Conservation (phyloP, 345 rosid genomes). For the Toxicodendron radicans region DNA sequence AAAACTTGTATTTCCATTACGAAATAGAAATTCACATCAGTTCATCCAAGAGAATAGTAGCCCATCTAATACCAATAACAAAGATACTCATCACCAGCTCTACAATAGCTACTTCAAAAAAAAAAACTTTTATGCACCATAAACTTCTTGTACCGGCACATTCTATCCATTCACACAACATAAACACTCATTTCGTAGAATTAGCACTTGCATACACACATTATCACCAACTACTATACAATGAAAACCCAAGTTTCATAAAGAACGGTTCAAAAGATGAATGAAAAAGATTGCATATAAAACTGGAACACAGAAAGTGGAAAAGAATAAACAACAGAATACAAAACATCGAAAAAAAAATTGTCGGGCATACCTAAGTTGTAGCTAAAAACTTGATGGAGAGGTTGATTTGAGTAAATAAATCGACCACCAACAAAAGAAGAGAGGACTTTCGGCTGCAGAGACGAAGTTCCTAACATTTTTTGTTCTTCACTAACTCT, state of each 20-base stretch:
- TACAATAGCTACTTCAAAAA: background rate
- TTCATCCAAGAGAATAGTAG: background rate
- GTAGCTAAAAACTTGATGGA: conserved; percentile 42
- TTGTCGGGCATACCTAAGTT: conserved; percentile 42
- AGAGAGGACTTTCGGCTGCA: conserved; percentile 65
- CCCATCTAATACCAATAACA: background rate
- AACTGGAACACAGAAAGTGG: background rate
- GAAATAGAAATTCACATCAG: background rate
- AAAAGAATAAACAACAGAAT: background rate
- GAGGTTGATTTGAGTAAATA: conserved; percentile 49
- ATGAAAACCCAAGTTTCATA: background rate
- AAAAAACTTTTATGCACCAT: background rate
- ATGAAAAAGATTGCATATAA: background rate
- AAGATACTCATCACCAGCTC: background rate
- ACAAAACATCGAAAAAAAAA: background rate
- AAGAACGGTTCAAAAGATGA: background rate
- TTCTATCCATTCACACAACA: background rate
- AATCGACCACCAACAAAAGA: conserved; percentile 55
- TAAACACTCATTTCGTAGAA: background rate
- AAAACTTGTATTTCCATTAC: no score
- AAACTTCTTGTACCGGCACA: background rate
- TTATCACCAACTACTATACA: background rate
- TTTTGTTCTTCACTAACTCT: conserved; percentile 4
- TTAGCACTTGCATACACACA: background rate
- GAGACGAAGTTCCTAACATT: conserved; percentile 59